Base-by-base conservation (phyloP, 495 filamentous ascomycete species). In the Apodospora peruviana region DNA sequence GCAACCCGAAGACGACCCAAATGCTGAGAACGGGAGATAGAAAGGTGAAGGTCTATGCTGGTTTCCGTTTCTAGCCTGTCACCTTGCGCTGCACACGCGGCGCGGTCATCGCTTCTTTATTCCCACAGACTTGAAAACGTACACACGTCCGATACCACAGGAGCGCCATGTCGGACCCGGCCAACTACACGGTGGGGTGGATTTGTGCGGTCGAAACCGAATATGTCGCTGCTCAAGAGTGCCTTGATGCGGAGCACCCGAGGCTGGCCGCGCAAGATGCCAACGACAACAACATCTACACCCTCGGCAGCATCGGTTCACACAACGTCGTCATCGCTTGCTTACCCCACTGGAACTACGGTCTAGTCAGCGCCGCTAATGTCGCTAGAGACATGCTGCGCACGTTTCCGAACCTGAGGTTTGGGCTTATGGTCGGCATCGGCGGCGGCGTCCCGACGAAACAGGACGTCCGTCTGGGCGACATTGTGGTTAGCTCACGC, bases 341-440 rank as follows among this genome's bases (percentile, higher is more conserved):
- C 37, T 61, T 75, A 11, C 65, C 69, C 8, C 43, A 52, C 3
- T 69, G 71, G 5, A 20, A 57, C 5, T 60, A 67, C 45, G 75
- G 77, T 3, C 72, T 44, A 17, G 58, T 39, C 18, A 46, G 0
- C 8, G 61, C 64, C 4, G 61, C 69, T 0, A 51, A 18, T 8
- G 65, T 67, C 1, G 67, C 47, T 1, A 65, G 14, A 18, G 40
- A 69, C 24, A 58, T 74, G 70, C 24, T 58, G 5, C 41, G 47
- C 2, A 73, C 43, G 21, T 80, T 78, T 53, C 57, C 64, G 12
- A 56, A 58, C 10, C 52, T 79, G 10, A 47, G 63, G 18, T 53
- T 73, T 39, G 47, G 64, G 17, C 58, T 79, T 12, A 69, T 79
- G 57, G 72, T 80, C 5, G 74, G 71, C n/a, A 75, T 77, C 38